These are phyloP conservation scores for Exidia glandulosa DNA, from an alignment of 768 basidiomycete genomes.

Conservation along the genomic window DNA sequence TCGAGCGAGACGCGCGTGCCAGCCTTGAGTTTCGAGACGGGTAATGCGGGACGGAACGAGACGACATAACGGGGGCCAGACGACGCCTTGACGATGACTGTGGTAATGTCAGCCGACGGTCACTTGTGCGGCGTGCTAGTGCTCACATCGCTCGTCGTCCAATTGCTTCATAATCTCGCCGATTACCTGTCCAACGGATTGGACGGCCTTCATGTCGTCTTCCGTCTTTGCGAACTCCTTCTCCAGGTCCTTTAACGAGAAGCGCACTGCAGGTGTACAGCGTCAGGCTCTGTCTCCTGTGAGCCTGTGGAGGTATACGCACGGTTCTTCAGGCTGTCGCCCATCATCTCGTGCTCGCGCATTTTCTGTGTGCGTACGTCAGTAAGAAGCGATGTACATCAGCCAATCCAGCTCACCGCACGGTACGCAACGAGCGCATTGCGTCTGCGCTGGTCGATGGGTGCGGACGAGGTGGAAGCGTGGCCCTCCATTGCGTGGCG, in stretches of 20 bases:
- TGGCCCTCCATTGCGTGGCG: slow-evolving; percentile 9
- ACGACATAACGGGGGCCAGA: slow-evolving; percentile 98
- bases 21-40: slow-evolving; percentile 83
- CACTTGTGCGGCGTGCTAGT: neutral
- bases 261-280: slow-evolving; percentile 58
- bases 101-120: slow-evolving; percentile 15
- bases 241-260: slow-evolving; percentile 82
- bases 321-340: slow-evolving; percentile 87
- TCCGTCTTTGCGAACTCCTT: slow-evolving; percentile 90
- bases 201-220: slow-evolving; percentile 97
- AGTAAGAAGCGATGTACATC: neutral
- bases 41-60: slow-evolving; percentile 86
- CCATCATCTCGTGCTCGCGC: slow-evolving; percentile 77
- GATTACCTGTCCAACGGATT: slow-evolving; percentile 97
- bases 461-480: slow-evolving; percentile 45
- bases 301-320: slow-evolving; percentile 24
- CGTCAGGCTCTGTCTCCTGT: neutral
- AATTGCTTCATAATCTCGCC: slow-evolving; percentile 98
- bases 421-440: slow-evolving; percentile 71
- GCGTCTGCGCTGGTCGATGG: slow-evolving; percentile 58
- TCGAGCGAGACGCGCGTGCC: slow-evolving; percentile 95
- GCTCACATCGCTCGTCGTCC: slow-evolving; percentile 92
- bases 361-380: slow-evolving; percentile 64
- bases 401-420: slow-evolving; percentile 36
- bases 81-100: slow-evolving; percentile 96